Evolutionary conservation across 2,329 filamentous ascomycete species (phyloP).

Genomic region (Colletotrichum lindemuthianum): DNA sequence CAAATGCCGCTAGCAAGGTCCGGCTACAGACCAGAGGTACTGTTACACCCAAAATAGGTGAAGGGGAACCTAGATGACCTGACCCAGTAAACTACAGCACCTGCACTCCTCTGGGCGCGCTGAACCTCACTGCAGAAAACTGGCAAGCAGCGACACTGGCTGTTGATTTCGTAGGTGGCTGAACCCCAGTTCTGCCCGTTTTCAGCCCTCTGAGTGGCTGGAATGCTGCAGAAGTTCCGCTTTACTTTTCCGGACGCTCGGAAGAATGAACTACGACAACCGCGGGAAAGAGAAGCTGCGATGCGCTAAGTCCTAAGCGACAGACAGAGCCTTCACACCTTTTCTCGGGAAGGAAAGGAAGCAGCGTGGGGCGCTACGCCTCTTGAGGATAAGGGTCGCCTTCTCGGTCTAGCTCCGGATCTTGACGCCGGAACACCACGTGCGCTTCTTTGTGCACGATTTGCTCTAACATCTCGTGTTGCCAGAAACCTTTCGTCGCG

Average conservation of each 20-base stretch:
- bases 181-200: not conserved
- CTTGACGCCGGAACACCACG: constrained; percentile 9
- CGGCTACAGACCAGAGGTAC: not conserved
- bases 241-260: constrained; percentile 17
- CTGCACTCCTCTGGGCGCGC: not conserved
- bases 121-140: not conserved
- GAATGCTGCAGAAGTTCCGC: not conserved
- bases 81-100: not conserved
- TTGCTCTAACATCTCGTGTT: not conserved
- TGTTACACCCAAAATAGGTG: not conserved
- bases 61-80: not conserved
- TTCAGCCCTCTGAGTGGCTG: constrained; percentile 19
- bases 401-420: constrained; percentile 29
- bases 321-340: constrained; percentile 14
- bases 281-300: constrained; percentile 31
- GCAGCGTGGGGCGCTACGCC: constrained; percentile 12
- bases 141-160: not conserved
- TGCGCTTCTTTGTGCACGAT: not conserved
- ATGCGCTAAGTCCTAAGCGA: constrained; percentile 5
- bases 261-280: constrained; percentile 27
- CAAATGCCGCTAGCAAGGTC: constrained; percentile 30
- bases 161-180: constrained; percentile 25
- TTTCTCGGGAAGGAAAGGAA: constrained; percentile 34
- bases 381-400: not conserved
- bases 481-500: no score